Evolutionary conservation across 495 filamentous ascomycete species (phyloP).

Genomic region (Neurospora sp.): DNA sequence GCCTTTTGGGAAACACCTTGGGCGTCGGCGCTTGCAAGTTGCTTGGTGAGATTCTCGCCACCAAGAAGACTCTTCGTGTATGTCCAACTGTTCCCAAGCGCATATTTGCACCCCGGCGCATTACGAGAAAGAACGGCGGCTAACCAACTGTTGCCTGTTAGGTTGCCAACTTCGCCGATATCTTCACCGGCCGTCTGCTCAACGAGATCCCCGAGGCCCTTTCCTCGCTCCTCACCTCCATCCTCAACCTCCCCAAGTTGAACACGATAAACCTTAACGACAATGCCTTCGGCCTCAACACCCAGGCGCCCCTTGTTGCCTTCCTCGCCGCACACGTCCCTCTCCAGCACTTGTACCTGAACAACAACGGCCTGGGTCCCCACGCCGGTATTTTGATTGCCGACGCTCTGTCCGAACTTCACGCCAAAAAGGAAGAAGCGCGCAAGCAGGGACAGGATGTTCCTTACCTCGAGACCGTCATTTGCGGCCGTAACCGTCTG

Average conservation of each 20-base stretch:
- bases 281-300: conserved; percentile 95
- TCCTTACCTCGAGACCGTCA: conserved; percentile 79
- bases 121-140: background rate
- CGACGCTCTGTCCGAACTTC: conserved; percentile 66
- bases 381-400: conserved; percentile 79
- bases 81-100: conserved; percentile 6
- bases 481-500: conserved; percentile 89
- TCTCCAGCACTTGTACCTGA: conserved; percentile 83
- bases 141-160: conserved; percentile 25
- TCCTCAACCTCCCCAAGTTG: conserved; percentile 70
- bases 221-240: conserved; percentile 70
- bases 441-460: conserved; percentile 55
- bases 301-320: conserved; percentile 67
- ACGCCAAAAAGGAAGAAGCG: conserved; percentile 66
- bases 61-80: conserved; percentile 70
- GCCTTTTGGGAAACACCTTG: conserved; percentile 79
- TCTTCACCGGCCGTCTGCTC: conserved; percentile 91
- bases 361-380: conserved; percentile 97
- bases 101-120: background rate
- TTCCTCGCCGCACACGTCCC: conserved; percentile 81
- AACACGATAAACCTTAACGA: conserved; percentile 93
- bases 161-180: conserved; percentile 85
- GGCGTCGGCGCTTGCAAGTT: conserved; percentile 79
- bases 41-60: conserved; percentile 66
- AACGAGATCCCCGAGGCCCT: conserved; percentile 90